Conservation (phyloP, 2,329 filamentous ascomycete genomes). For the Chaetothyriales sp. region DNA sequence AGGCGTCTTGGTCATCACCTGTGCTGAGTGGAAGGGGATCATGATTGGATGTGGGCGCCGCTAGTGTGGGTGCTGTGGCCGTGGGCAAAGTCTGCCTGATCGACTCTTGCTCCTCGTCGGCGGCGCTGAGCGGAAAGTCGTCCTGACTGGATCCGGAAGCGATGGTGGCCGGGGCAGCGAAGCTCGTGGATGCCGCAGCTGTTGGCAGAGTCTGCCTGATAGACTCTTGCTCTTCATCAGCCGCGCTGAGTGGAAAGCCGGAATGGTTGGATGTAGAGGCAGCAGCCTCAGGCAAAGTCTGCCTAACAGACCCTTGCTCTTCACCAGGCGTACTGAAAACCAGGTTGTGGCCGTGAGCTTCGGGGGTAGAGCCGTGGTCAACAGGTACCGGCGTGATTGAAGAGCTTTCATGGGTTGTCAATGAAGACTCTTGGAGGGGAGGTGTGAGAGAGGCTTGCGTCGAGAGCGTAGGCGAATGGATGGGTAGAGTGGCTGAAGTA, state of each 20-base stretch:
- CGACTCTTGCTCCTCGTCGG: slow-evolving; percentile 17
- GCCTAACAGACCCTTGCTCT: slow-evolving; percentile 14
- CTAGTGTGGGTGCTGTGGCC: not conserved
- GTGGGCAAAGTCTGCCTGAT: slow-evolving; percentile 12
- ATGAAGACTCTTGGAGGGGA: not conserved
- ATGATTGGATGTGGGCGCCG: slow-evolving; percentile 2
- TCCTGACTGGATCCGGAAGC: slow-evolving; percentile 4
- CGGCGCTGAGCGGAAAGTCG: slow-evolving; percentile 12
- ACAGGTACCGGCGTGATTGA: not conserved
- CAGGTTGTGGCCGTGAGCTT: no score
- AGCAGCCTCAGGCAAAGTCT: slow-evolving; percentile 7
- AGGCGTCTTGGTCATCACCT: slow-evolving; percentile 17
- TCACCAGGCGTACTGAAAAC: slow-evolving; percentile 10
- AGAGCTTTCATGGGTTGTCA: not conserved
- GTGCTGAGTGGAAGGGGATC: slow-evolving; percentile 13
- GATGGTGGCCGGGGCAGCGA: no score
- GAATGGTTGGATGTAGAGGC: slow-evolving; percentile 4
- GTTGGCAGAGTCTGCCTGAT: slow-evolving; percentile 12
- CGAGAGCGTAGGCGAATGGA: slow-evolving; percentile 6
- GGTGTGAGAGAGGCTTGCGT: not conserved
- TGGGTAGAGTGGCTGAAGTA: slow-evolving; percentile 58
- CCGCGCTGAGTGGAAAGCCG: slow-evolving; percentile 11
- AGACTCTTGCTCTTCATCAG: slow-evolving; percentile 17
- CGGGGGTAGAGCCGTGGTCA: no score
- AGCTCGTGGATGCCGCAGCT: not conserved